Percentiles rank a stretch among this genome's conserved stretches.
These are phyloP conservation scores for Leptoxyphium fumago DNA, from an alignment of 2,329 filamentous ascomycete species.

Conservation along the genomic window DNA sequence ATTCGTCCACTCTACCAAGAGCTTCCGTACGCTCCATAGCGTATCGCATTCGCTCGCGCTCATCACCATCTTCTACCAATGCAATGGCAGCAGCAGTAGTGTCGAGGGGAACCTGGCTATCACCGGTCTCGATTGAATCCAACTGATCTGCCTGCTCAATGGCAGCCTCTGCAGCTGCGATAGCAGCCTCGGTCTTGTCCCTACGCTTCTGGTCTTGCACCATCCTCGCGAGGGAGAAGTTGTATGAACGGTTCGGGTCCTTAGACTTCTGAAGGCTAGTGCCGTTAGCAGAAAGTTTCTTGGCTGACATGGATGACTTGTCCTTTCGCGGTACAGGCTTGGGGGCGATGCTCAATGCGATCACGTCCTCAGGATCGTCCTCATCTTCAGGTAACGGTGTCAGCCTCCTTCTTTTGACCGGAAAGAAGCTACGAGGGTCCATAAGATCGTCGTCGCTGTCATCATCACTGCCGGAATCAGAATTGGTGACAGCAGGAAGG, in stretches of 20 bases:
- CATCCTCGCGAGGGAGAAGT: constrained; percentile 4
- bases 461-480: constrained; percentile 18
- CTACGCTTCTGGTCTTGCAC: constrained; percentile 13
- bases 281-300: background rate
- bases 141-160: constrained; percentile 5
- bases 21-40: constrained; percentile 49
- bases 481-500: constrained; percentile 34
- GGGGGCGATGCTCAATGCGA: background rate
- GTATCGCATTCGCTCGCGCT: constrained; percentile 37
- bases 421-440: constrained; percentile 17
- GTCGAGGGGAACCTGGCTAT: constrained; percentile 4
- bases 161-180: constrained; percentile 11
- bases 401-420: constrained; percentile 15
- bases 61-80: constrained; percentile 20
- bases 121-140: background rate
- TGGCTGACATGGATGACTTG: no score
- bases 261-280: constrained; percentile 1
- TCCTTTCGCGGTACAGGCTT: no score
- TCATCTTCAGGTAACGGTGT: constrained; percentile 7
- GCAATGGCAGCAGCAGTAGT: constrained; percentile 26
- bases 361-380: constrained; percentile 1
- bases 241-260: background rate
- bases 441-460: constrained; percentile 17
- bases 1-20: constrained; percentile 36
- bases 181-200: constrained; percentile 10